Base-by-base conservation (phyloP, 2,329 filamentous ascomycete species). In the Hypoxylon sp. region DNA sequence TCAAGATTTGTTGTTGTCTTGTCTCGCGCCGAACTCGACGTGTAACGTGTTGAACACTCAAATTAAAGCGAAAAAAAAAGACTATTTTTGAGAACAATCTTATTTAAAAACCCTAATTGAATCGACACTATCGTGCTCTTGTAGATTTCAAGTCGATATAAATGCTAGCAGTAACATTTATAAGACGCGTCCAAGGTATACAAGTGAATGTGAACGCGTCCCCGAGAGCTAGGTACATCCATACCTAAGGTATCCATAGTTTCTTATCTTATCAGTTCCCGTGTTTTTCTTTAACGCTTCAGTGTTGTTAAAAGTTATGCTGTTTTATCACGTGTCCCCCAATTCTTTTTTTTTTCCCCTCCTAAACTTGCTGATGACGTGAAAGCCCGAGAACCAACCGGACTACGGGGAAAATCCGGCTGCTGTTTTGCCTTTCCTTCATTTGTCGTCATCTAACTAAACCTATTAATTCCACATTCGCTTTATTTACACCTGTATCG, bases 221-320 rank as follows among this genome's bases (percentile, higher is more conserved):
- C 62, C 62, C 2, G 22, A 50, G 46, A 47, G 24, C n/a, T 33
- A 22, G 19, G 19, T 22, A 22, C 19, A 22, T 22, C 19, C 19
- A 22, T 22, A 10, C 8, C 6, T 39, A 11, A 8, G 17, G 44
- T 19, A 8, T 17, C 4, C 19, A 3, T 51, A n/a, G 8, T 39
- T 53, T 17, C 63, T 70, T 70, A 70, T 68, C 68, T 70, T 68
- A 70, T 69, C 67, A 39, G 22, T 35, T 3, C 31, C 31, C 29
- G 19, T 35, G 14, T 33, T 54, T 59, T 55, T 51, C 29, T 52
- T 37, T 24, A 3, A 50, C 37, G 11, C 13, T 19, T 52, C 4
- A 11, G 31, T 13, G 11, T 54, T 14, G 31, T 35, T 10, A 19
- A 44, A 31, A 6, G 29, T 31, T 8, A 8, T 6, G 29, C 29